Evolutionary conservation across 345 rosid species (phyloP).

Genomic region (Psidium guajava): DNA sequence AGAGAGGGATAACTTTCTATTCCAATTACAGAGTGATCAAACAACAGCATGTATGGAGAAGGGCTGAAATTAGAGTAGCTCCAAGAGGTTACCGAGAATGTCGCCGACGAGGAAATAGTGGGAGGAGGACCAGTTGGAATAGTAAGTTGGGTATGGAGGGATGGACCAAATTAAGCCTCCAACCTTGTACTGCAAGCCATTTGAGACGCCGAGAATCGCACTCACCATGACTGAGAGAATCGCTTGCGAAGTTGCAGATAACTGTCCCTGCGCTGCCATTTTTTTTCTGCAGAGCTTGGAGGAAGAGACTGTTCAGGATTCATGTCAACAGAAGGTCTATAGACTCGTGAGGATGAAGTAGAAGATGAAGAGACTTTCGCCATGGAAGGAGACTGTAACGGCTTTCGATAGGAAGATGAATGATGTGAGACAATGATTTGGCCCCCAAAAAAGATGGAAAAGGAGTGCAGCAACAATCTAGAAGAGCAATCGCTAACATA

Average conservation of each 20-base stretch:
- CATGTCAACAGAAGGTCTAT: not conserved
- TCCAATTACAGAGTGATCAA: not conserved
- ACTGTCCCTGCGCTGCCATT: not conserved
- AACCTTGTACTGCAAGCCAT: constrained; percentile 6
- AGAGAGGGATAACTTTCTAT: not conserved
- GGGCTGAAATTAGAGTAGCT: not conserved
- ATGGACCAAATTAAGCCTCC: constrained; percentile 29
- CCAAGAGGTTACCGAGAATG: constrained; percentile 5
- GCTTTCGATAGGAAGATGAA: not conserved
- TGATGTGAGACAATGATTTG: not conserved
- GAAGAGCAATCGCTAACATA: not conserved
- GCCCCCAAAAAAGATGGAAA: too few species aligned
- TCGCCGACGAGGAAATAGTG: constrained; percentile 9
- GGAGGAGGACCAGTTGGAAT: constrained; percentile 33
- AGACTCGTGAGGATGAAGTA: not conserved
- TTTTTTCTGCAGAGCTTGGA: not conserved
- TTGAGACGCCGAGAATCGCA: not conserved
- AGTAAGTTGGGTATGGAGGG: constrained; percentile 22
- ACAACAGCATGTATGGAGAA: not conserved
- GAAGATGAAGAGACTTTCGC: not conserved
- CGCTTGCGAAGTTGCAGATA: not conserved
- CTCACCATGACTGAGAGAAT: not conserved
- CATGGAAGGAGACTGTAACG: not conserved
- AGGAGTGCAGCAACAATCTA: not conserved
- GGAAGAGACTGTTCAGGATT: not conserved